A percentile compares a stretch with the other conserved stretches of the same genome.
These are phyloP conservation scores for Athelia sp. DNA, from an alignment of 1,284 basidiomycete species.

Conservation along the genomic window DNA sequence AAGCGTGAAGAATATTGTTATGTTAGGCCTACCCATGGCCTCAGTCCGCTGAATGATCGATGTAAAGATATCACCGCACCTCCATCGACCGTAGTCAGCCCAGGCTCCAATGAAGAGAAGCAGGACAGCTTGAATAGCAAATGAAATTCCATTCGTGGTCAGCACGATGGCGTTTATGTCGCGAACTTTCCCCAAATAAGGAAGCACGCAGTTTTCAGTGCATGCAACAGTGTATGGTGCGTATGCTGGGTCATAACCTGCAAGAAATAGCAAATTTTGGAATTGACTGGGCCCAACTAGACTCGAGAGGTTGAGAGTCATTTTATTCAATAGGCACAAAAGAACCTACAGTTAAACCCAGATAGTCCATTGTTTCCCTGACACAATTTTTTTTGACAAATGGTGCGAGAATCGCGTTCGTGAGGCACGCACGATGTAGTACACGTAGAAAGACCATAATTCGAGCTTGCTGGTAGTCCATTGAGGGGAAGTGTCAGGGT, in stretches of 20 bases:
- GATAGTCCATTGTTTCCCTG: conserved; percentile 68
- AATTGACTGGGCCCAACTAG: conserved; percentile 66
- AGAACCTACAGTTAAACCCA: conserved; percentile 56
- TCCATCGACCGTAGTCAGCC: conserved; percentile 77
- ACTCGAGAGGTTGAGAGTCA: background rate
- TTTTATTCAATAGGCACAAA: too few relatives aligned
- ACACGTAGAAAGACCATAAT: conserved; percentile 70
- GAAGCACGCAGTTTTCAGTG: conserved; percentile 53
- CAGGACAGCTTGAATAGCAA: conserved; percentile 65
- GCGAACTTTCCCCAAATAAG: conserved; percentile 57
- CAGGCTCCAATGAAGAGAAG: conserved; percentile 66
- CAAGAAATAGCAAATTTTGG: conserved; percentile 69
- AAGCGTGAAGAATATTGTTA: conserved; percentile 73
- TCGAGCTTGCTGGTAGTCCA: conserved; percentile 51
- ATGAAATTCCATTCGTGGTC: conserved; percentile 71
- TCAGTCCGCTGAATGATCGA: background rate
- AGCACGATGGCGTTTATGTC: conserved; percentile 75
- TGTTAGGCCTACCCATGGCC: conserved; percentile 50
- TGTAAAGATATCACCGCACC: conserved; percentile 29
- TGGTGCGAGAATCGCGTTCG: background rate
- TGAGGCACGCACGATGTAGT: conserved; percentile 45
- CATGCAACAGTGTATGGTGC: conserved; percentile 52
- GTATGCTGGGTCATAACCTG: conserved; percentile 61
- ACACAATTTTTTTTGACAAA: background rate
- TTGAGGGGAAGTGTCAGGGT: background rate